Evolutionary conservation across 495 filamentous ascomycete species (phyloP), one percentile per base, ranked within the genome.

Genomic region (Lasiosphaeriaceae sp.): DNA sequence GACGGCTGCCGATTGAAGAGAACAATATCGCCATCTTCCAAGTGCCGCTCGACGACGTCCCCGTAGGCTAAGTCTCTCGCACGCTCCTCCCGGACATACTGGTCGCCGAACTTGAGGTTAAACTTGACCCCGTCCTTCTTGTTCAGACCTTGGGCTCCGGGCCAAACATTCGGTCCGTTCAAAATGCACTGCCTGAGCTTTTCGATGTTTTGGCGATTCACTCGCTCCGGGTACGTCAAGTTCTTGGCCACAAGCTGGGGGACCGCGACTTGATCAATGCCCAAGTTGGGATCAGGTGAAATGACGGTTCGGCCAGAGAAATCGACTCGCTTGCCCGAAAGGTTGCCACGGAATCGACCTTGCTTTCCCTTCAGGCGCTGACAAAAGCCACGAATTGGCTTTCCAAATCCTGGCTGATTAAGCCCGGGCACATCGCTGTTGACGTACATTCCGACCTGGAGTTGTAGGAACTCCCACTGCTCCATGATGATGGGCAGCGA

Each of bases 1-100:
- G 95, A 97, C 0, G 94, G 94, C 72, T 98, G 94, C 49, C 94
- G 90, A 68, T 98, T 98, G 80, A 97, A 98, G 2, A 98, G 84
- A 7, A 97, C 94, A 58, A 98, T 90, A 73, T 98, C 94, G 54
- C 90, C 88, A 70, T 98, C 95, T 63, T 96, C 90, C 19, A 98
- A 81, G 74, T 98, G 95, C 26, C 94, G 86, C 63, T 97, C 92
- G 3, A 98, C 92, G 12, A 91, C 74, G 74, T 97, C 95, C 11
- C 94, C 94, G 62, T 88, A 80, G 49, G 85, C 76, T 20, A 97
- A 80, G 31, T 87, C 77, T 19, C 83, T 80, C 16, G 92, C 90
- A 41, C 85, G 77, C 37, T 78, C 71, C 26, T 83, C 80, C 21
- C 86, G 80, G 1, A 57, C 51, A 1, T 35, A 16, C 43, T 50